These are phyloP conservation scores for Dipodascus albidus DNA, from an alignment of 805 yeast species.

Conservation along the genomic window DNA sequence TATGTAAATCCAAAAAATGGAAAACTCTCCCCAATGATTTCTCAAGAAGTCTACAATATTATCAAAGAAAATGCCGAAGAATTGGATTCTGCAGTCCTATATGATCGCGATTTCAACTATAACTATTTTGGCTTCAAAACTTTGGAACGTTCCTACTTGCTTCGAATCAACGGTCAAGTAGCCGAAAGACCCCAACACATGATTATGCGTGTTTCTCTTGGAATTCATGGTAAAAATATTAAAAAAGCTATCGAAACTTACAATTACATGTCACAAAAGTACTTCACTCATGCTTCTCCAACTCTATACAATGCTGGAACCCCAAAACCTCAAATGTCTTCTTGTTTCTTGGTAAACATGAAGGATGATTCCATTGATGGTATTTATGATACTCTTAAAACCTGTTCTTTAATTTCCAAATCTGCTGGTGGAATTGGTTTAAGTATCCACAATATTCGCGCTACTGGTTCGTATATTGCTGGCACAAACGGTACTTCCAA, in stretches of 20 bases:
- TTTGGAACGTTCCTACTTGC: constrained; percentile 74
- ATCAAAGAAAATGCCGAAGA: constrained; percentile 54
- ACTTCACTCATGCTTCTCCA: constrained; percentile 91
- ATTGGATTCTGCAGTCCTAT: constrained; percentile 62
- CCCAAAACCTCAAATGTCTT: constrained; percentile 71
- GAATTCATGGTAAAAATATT: constrained; percentile 68
- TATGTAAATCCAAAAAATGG: constrained; percentile 76
- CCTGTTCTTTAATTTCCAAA: constrained; percentile 83
- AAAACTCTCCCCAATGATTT: constrained; percentile 56
- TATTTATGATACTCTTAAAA: constrained; percentile 78
- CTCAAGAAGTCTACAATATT: constrained; percentile 49
- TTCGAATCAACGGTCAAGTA: constrained; percentile 50
- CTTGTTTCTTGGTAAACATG: constrained; percentile 87
- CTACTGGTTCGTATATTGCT: constrained; percentile 77
- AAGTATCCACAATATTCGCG: constrained; percentile 77
- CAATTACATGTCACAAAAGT: constrained; percentile 73
- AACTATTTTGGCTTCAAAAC: constrained; percentile 89
- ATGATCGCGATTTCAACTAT: constrained; percentile 65
- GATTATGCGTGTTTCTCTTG: constrained; percentile 84
- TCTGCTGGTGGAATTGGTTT: constrained; percentile 95
- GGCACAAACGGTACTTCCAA: constrained; percentile 89
- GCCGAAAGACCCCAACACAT: constrained; percentile 89
- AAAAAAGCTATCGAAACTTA: constrained; percentile 69
- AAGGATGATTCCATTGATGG: constrained; percentile 94
- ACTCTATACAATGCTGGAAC: constrained; percentile 92